phyloP scores from a whole-genome alignment of 1,284 basidiomycete genomes.

The Stereum hirsutum region DNA sequence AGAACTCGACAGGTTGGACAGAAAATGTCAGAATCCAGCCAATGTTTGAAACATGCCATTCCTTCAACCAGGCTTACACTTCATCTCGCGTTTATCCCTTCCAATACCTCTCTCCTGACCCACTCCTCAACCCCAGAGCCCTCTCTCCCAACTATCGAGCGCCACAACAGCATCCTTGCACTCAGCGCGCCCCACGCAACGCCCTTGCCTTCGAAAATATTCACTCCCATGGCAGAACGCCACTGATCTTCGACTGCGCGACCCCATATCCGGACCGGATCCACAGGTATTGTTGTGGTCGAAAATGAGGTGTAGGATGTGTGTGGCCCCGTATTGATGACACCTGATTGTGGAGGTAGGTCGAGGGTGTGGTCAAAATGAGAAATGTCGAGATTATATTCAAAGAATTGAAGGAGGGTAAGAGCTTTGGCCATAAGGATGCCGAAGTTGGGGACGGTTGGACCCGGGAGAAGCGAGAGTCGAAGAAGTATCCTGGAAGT shows the following conservation, averaged over 20 bases:
- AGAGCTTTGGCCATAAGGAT: slow-evolving; percentile 26
- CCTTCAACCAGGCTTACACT: too few species aligned
- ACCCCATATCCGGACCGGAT: slow-evolving; percentile 36
- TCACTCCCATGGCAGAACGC: slow-evolving; percentile 48
- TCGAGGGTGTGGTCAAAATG: background rate
- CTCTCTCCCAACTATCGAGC: slow-evolving; percentile 30
- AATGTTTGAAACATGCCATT: too few species aligned
- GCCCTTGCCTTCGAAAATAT: slow-evolving; percentile 20
- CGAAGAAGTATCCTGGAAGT: slow-evolving; percentile 25
- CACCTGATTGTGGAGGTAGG: background rate
- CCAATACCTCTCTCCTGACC: slow-evolving; percentile 18
- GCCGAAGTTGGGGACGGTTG: slow-evolving; percentile 16
- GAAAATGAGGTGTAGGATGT: slow-evolving; percentile 30
- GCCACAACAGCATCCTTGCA: slow-evolving; percentile 45
- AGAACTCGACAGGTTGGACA: too few species aligned
- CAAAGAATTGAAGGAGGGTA: slow-evolving; percentile 25
- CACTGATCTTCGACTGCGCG: slow-evolving; percentile 47
- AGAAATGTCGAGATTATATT: slow-evolving; percentile 19
- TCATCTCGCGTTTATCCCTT: too few species aligned
- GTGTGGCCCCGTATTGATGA: slow-evolving; percentile 6
- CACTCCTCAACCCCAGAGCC: slow-evolving; percentile 30
- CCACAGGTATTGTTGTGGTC: slow-evolving; percentile 25
- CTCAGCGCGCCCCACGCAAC: slow-evolving; percentile 44
- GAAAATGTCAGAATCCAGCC: too few species aligned
- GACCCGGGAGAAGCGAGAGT: slow-evolving; percentile 27